Base-by-base conservation (phyloP, 176 grass and related monocot species). In the Dendrocalamus sinicus region DNA sequence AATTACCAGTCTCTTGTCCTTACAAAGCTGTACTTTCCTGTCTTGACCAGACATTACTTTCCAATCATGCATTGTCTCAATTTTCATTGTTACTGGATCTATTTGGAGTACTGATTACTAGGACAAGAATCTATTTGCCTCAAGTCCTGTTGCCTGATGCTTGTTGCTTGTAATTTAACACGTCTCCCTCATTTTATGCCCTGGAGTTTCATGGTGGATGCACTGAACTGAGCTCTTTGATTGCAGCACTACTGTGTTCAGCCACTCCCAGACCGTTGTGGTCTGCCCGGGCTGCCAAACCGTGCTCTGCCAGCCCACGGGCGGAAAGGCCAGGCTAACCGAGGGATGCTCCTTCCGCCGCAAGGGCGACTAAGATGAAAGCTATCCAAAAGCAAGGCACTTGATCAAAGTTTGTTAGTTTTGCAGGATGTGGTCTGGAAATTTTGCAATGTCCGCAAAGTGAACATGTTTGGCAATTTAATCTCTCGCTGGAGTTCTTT, bases 331-430 rank as follows among this genome's bases (percentile, higher is more conserved):
- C 67, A 89, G 85, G 73, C 90, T 95, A 73, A 95, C 93, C 0
- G 93, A 95, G 73, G 93, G 93, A 12, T 95, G 93, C 85, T 95
- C 93, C 59, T 95, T 95, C 85, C 93, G 93, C n/a, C 88, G 90
- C 78, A 95, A 95, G 90, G 85, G 72, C 0, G 93, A 94, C 77
- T 94, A 78, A 87, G 48, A 48, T 17, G 12, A 35, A 14, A 63
- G 22, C 17, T 52, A 15, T 35, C 44, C 8, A 44, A 73, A 84
- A 66, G 39, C 26, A 51, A 86, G 30, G 20, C 15, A 3, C 57
- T 60, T 72, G 14, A 73, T n/a, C 15, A 51, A 55, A 64, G 24
- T 24, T 48, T 70, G 1, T 45, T 44, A 75, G 67, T 37, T 41
- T 28, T 73, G 55, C 79, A 78, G 67, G 84, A 66, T 78, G 46